Percentiles rank a stretch among this genome's conserved stretches.
These are phyloP conservation scores for Gyromitra esculenta DNA, from an alignment of 2,329 filamentous ascomycete species.

Conservation along the genomic window DNA sequence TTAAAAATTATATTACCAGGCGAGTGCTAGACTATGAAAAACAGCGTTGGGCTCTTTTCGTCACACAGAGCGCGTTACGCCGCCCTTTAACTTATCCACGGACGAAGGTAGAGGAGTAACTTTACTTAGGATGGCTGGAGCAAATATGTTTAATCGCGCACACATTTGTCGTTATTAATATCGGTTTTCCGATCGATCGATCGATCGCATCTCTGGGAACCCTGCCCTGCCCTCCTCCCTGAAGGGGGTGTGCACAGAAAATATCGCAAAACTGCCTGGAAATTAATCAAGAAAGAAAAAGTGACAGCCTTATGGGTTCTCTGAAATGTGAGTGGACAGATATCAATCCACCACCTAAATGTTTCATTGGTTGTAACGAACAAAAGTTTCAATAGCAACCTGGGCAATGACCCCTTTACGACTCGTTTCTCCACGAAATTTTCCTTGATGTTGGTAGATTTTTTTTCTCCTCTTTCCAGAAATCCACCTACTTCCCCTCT, in stretches of 20 bases:
- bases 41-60: constrained; percentile 29
- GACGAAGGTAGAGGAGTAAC: constrained; percentile 20
- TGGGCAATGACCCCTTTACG: constrained; percentile 1
- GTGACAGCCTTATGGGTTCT: constrained; percentile 39
- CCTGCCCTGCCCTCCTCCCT: constrained; percentile 24
- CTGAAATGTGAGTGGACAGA: constrained; percentile 14
- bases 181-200: constrained; percentile 52
- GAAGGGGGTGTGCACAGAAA: constrained; percentile 37
- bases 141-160: constrained; percentile 49
- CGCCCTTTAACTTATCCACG: constrained; percentile 20
- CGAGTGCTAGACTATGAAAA: constrained; percentile 42
- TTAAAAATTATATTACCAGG: constrained; percentile 21
- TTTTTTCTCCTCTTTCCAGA: constrained; percentile 10
- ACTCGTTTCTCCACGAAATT: not conserved
- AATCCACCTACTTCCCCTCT: constrained; percentile 24
- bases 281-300: constrained; percentile 24
- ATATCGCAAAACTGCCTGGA: constrained; percentile 41
- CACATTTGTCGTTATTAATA: constrained; percentile 49
- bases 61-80: constrained; percentile 32
- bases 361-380: constrained; percentile 37
- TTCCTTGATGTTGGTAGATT: constrained; percentile 13
- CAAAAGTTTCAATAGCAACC: constrained; percentile 37
- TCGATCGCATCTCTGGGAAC: constrained; percentile 48
- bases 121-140: constrained; percentile 6
- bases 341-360: constrained; percentile 24